Conservation (phyloP, 2,329 filamentous ascomycete genomes). For the Colletotrichum aenigma region DNA sequence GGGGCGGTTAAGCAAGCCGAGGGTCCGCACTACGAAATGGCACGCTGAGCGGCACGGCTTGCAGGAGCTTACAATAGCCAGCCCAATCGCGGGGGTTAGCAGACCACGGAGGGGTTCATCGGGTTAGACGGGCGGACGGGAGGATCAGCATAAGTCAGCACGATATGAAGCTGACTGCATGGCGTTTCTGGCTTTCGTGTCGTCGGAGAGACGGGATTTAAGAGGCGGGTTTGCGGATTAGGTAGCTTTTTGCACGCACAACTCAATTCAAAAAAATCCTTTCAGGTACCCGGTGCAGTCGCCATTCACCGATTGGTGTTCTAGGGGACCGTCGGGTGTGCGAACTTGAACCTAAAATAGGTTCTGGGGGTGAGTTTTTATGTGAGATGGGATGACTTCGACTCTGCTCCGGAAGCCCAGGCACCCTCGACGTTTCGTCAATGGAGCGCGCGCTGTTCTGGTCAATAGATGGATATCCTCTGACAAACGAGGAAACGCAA, state of each 20-base stretch:
- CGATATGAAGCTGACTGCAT: slow-evolving; percentile 7
- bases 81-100: background rate
- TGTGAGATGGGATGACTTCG: background rate
- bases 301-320: background rate
- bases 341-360: background rate
- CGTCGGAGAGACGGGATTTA: background rate
- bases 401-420: background rate
- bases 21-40: background rate
- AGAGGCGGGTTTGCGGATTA: background rate
- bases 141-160: background rate
- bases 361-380: background rate
- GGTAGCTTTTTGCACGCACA: background rate
- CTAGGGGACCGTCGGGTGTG: background rate
- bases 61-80: background rate
- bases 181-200: background rate
- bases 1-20: background rate
- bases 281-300: background rate
- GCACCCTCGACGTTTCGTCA: background rate
- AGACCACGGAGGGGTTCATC: background rate
- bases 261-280: background rate
- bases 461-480: background rate
- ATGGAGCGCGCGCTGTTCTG: background rate
- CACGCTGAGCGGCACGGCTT: background rate
- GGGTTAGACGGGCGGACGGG: background rate
- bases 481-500: background rate